phyloP scores from a whole-genome alignment of 2,329 filamentous ascomycete genomes.

The Penicillium fuscoglaucum region DNA sequence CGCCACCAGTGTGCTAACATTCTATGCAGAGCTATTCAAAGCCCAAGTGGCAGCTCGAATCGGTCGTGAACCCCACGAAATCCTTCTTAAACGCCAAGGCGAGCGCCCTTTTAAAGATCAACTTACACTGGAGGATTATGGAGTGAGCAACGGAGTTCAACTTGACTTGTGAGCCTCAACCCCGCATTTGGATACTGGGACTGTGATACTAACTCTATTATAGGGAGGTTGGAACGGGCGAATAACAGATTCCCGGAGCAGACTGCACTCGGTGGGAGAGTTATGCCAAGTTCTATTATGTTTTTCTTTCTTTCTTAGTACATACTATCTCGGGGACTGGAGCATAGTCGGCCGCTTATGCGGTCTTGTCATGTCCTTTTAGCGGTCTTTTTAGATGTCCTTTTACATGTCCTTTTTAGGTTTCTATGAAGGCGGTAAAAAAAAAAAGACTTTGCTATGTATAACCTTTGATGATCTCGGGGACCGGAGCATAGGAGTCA shows the following conservation, averaged over 20 bases:
- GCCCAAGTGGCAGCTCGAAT: conserved; percentile 87
- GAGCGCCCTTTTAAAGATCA: conserved; percentile 92
- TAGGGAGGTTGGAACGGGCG: conserved; percentile 51
- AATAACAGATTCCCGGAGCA: conserved; percentile 31
- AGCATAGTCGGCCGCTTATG: no score
- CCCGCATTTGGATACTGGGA: neutral
- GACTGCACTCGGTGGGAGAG: conserved; percentile 12
- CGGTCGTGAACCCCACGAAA: conserved; percentile 85
- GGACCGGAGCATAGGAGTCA: no score
- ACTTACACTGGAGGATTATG: conserved; percentile 85
- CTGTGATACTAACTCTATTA: conserved; percentile 26
- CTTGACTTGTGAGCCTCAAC: conserved; percentile 46
- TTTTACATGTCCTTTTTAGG: neutral
- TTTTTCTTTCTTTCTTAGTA: conserved; percentile 14
- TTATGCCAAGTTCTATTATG: conserved; percentile 12
- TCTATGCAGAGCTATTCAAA: conserved; percentile 68
- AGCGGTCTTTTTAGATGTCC: no score
- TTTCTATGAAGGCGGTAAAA: no score
- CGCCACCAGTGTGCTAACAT: conserved; percentile 5
- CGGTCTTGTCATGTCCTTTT: no score
- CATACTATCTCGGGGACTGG: no score
- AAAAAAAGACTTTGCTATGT: no score
- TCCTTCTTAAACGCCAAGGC: conserved; percentile 86
- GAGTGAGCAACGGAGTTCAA: conserved; percentile 83
- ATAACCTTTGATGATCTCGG: no score